Base-by-base conservation (phyloP, 116 monocot species). In the Dioscorea cayenensis region DNA sequence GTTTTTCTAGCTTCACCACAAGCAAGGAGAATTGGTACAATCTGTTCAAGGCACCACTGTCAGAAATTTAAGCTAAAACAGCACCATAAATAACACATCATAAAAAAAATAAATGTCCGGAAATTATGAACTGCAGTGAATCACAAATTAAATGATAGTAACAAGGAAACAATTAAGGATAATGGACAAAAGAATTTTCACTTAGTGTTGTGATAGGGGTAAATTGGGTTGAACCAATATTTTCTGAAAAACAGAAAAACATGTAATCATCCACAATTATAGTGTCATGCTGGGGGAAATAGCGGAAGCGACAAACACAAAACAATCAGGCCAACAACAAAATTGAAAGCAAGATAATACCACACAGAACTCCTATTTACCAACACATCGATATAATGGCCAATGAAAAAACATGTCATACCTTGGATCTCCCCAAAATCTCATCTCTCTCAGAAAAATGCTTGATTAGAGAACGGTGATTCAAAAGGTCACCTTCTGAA, bases 391-490 rank as follows among this genome's bases (percentile, higher is more conserved):
- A 43, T 43, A 43, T 43, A 1, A 43, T 43, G 0, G 6, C 43
- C 6, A 7, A 7, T 9, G 43, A 43, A 43, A 43, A 43, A 43
- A 43, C 12, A 7, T 37, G 38, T 36, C 27, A 63, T 27, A 93
- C 97, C 90, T 84, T 61, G 37, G 82, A 86, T 76, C 80, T 97
- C 58, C 71, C 78, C 59, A 93, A 78, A 18, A 21, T 67, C 18
- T 77, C 73, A 58, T 93, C 90, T 37, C 66, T 88, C 59, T 85
- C 73, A 12, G 68, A 35, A 36, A 81, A 77, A 63, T 73, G 36
- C 73, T 76, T 81, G 29, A 97, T 80, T 16, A 90, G 70, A 28
- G 74, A 17, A n/a, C 75, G 64, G 71, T 86, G 86, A 32, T 76
- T 75, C 61, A 60, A 50, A 6, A 97, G 71, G 66, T 97, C 90